Evolutionary conservation across 306 rosid species (phyloP), one percentile per base, ranked within the genome.

Genomic region (Vachellia pachyceras): DNA sequence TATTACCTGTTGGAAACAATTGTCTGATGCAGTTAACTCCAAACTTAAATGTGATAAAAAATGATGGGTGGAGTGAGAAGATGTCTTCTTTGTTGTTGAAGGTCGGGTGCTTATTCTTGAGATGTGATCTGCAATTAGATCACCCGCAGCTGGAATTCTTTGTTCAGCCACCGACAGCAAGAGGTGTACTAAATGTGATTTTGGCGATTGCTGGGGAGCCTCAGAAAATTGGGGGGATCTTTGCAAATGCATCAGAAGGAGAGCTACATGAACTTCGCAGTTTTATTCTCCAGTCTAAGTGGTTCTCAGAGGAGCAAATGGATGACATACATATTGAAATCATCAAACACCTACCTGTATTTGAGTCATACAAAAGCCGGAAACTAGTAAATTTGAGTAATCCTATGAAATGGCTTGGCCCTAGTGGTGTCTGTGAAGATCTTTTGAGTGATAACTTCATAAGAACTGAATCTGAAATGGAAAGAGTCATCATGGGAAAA

Each of bases 11-110:
- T 76, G 97, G 95, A 70, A 76, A 86, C 78, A 84, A 82, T 73
- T 82, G 85, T 88, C 88, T 95, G 81, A 70, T 91, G 91, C 94
- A 87, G 86, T 91, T 95, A 80, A 90, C 70, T 69, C 88, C 88
- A 71, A 91, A 93, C 84, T 91, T 91, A 12, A 86, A 86, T 63
- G 97, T 95, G 80, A 92, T 95, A 76, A 91, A 83, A 87, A 91
- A 90, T 89, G 95, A 90, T 60, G 99, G 97, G 41, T 95, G 99
- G 99, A 95, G 92, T 88, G 99, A 95, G 88, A 95, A 95, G 83
- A 91, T 95, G 95, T 84, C 87, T 84, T 87, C 97, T 84, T 85
- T 95, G 83, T 79, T 95, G 91, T 87, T 75, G 81, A 95, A 91
- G 88, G 92, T 90, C 77, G 97, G 99, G 78, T 93, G 95, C 41